Evolutionary conservation across 441 rosid genomes (phyloP).

Genomic region (Gossypium gossypioides): DNA sequence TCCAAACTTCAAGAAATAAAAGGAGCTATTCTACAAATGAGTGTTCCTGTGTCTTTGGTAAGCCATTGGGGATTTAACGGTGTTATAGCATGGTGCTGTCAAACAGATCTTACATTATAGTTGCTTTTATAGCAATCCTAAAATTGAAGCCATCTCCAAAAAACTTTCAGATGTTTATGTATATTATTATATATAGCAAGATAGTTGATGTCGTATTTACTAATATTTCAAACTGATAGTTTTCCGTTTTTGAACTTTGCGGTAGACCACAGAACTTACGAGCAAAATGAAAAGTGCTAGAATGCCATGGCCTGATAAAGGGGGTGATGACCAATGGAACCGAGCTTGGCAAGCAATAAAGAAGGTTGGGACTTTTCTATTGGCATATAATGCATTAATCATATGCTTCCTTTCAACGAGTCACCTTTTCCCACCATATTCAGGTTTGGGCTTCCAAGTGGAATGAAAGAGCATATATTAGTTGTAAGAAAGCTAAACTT

Average conservation of each 20-base stretch:
- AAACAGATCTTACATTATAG: not conserved
- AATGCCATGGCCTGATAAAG: conserved; percentile 59
- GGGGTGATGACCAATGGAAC: conserved; percentile 49
- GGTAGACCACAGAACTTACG: conserved; percentile 51
- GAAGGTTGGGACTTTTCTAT: conserved; percentile 33
- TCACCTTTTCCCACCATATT: not conserved
- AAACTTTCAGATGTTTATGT: not conserved
- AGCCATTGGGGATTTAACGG: conserved; percentile 2
- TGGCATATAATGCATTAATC: not conserved
- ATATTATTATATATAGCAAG: not conserved
- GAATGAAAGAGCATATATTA: conserved; percentile 71
- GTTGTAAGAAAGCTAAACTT: conserved; percentile 52
- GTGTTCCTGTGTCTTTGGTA: conserved; percentile 44
- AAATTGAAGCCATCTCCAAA: not conserved
- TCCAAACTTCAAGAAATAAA: conserved; percentile 46
- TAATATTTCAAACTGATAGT: not conserved
- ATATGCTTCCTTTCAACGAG: not conserved
- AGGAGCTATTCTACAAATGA: conserved; percentile 44
- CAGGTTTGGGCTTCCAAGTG: conserved; percentile 94
- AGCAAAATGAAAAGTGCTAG: conserved; percentile 49
- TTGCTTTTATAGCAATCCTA: conserved; percentile 2
- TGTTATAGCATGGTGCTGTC: not conserved
- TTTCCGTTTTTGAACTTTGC: conserved; percentile 18
- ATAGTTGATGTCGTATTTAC: not conserved
- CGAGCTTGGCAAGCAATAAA: conserved; percentile 70